These are phyloP conservation scores for Helotiales sp. DNA, from an alignment of 2,329 filamentous ascomycete genomes.

Conservation along the genomic window DNA sequence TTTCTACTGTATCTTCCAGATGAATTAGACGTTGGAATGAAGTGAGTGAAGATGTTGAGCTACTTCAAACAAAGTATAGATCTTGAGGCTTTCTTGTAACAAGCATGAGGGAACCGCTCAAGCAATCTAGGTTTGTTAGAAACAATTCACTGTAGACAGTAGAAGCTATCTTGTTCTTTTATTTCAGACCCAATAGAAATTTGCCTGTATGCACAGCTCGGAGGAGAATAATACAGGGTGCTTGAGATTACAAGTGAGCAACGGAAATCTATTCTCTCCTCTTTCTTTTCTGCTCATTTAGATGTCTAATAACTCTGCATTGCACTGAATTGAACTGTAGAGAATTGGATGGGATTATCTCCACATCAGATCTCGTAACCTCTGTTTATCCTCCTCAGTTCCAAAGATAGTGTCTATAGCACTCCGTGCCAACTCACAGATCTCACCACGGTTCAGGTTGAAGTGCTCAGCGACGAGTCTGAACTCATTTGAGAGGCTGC, in stretches of 20 bases:
- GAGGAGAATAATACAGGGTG: neutral
- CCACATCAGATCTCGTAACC: constrained; percentile 60
- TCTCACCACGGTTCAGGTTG: constrained; percentile 52
- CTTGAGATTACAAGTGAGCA: neutral
- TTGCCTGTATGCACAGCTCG: too few species aligned
- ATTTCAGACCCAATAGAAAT: too few species aligned
- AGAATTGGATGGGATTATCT: neutral
- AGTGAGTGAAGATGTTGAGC: too few species aligned
- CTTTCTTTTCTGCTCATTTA: neutral
- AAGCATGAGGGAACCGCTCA: too few species aligned
- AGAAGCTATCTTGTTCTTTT: too few species aligned
- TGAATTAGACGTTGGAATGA: too few species aligned
- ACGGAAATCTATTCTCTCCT: neutral
- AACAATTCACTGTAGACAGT: too few species aligned
- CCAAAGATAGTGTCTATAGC: constrained; percentile 71
- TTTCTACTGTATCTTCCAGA: too few species aligned
- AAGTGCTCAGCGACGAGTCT: constrained; percentile 75
- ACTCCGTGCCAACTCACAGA: constrained; percentile 62
- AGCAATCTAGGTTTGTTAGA: too few species aligned
- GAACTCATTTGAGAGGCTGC: constrained; percentile 78
- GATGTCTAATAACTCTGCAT: neutral
- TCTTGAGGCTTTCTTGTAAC: too few species aligned
- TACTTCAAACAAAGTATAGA: too few species aligned
- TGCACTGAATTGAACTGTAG: too few species aligned
- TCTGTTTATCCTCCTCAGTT: constrained; percentile 62